Percentiles rank a stretch among this genome's conserved stretches.
phyloP scores from a whole-genome alignment of 1,139 yeast species.

The Keqinozyma sinolaborantium region DNA sequence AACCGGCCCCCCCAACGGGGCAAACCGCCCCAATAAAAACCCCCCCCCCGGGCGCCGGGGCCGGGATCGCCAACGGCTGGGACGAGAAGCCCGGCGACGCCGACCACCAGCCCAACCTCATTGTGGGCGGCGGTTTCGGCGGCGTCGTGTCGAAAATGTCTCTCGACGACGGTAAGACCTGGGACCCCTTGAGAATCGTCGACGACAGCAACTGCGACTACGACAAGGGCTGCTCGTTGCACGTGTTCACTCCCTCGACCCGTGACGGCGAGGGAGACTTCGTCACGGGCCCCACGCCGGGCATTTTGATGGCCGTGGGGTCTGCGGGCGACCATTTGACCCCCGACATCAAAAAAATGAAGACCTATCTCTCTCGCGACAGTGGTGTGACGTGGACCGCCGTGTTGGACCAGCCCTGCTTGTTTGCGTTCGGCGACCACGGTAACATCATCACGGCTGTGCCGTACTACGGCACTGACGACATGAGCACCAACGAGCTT shows the following conservation, averaged over 20 bases:
- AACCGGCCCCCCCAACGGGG: too few species aligned
- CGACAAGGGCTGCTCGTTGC: conserved; percentile 52
- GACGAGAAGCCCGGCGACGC: conserved; percentile 11
- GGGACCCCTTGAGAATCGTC: conserved; percentile 49
- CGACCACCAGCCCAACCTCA: conserved; percentile 21
- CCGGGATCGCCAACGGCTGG: conserved; percentile 5
- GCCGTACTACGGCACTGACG: conserved; percentile 31
- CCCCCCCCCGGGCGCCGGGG: too few species aligned
- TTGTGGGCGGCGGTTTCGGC: conserved; percentile 22
- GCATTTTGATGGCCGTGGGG: conserved; percentile 63
- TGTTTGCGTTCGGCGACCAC: conserved; percentile 70
- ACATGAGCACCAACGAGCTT: conserved; percentile 22
- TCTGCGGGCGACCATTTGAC: conserved; percentile 37
- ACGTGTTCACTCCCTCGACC: conserved; percentile 48
- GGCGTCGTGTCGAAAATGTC: conserved; percentile 36
- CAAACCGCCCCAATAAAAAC: too few species aligned
- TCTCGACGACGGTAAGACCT: conserved; percentile 62
- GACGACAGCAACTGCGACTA: conserved; percentile 46
- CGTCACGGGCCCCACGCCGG: conserved; percentile 70
- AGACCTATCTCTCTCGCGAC: conserved; percentile 69
- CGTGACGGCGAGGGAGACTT: conserved; percentile 53
- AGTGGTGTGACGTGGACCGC: conserved; percentile 73
- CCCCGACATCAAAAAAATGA: conserved; percentile 20
- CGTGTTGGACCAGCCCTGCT: conserved; percentile 52
- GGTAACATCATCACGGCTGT: conserved; percentile 74